phyloP scores from a whole-genome alignment of 805 yeast species.

The Schwanniomyces vanrijiae region DNA sequence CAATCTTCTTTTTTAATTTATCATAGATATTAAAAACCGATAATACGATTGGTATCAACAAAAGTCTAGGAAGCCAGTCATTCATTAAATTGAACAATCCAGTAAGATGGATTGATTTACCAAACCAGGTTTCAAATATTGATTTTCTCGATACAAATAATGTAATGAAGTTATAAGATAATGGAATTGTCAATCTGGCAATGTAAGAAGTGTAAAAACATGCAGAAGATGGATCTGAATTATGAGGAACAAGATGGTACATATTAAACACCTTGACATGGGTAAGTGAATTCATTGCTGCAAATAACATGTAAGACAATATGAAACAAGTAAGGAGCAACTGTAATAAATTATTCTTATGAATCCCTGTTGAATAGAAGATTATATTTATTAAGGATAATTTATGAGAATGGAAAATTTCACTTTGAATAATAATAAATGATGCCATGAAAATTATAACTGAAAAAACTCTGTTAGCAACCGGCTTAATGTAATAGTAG shows the following conservation, averaged over 20 bases:
- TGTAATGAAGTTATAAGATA: conserved; percentile 76
- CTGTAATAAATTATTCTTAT: conserved; percentile 25
- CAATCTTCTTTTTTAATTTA: conserved; percentile 44
- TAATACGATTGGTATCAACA: conserved; percentile 66
- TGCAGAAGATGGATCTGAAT: conserved; percentile 73
- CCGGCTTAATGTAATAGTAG: conserved; percentile 48
- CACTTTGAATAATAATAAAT: conserved; percentile 65
- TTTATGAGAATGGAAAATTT: conserved; percentile 66
- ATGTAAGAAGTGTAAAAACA: conserved; percentile 79
- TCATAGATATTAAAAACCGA: conserved; percentile 70
- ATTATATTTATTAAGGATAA: conserved; percentile 60
- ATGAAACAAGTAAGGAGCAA: conserved; percentile 41
- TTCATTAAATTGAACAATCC: conserved; percentile 72
- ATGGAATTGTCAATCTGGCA: conserved; percentile 78
- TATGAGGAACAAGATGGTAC: conserved; percentile 69
- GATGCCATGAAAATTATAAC: conserved; percentile 45
- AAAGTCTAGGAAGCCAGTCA: conserved; percentile 72
- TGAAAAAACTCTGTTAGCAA: conserved; percentile 43
- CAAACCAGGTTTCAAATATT: conserved; percentile 70
- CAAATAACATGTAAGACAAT: conserved; percentile 66
- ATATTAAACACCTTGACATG: conserved; percentile 69
- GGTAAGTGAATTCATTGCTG: conserved; percentile 65
- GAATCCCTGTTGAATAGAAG: conserved; percentile 31
- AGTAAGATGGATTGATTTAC: conserved; percentile 71
- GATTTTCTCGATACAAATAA: conserved; percentile 53